These are phyloP conservation scores for Echinosophora koreensis DNA, from an alignment of 306 rosid genomes.

Conservation along the genomic window DNA sequence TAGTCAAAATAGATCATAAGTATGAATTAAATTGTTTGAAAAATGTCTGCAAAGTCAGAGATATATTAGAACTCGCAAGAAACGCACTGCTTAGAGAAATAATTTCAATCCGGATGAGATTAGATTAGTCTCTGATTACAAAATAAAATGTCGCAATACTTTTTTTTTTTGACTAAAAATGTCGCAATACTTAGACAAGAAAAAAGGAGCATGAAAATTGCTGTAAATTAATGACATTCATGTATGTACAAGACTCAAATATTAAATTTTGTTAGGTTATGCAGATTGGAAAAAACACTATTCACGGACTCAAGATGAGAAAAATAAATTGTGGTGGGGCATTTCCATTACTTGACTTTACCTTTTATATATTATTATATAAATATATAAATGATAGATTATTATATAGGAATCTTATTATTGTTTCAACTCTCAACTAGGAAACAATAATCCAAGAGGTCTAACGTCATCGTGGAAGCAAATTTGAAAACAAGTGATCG, in stretches of 20 bases:
- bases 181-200: no score
- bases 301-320: not conserved
- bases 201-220: not conserved
- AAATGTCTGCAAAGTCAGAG: no score
- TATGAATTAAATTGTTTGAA: no score
- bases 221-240: not conserved
- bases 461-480: constrained; percentile 33
- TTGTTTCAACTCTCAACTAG: not conserved
- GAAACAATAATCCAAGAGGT: constrained; percentile 4
- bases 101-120: not conserved
- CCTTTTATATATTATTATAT: not conserved
- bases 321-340: not conserved
- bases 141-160: no score
- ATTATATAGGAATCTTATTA: not conserved
- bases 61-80: no score
- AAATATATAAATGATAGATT: not conserved
- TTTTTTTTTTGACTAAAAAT: no score
- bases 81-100: not conserved
- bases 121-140: no score
- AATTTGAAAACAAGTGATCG: constrained; percentile 36
- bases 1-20: no score
- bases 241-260: no score
- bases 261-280: not conserved
- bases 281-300: not conserved
- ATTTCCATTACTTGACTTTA: not conserved